A percentile compares a stretch with the other conserved stretches of the same genome.
These are phyloP conservation scores for Tripterygium wilfordii DNA, from an alignment of 177 flowering plant species.

Conservation along the genomic window DNA sequence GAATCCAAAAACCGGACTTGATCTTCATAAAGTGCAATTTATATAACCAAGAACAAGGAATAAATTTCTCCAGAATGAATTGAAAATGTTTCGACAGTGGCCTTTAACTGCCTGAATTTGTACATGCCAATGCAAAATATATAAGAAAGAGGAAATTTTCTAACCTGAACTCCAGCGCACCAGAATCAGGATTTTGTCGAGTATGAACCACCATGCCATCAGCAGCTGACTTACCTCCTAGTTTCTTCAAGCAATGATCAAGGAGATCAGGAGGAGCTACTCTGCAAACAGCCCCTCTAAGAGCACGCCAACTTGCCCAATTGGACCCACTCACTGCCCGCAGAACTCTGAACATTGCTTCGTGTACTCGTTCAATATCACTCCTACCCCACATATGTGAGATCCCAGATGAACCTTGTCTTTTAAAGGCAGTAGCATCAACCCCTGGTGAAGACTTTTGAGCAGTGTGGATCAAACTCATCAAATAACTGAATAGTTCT, in stretches of 20 bases:
- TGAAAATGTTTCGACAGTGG: too few species aligned
- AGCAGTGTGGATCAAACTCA: slow-evolving; percentile 34
- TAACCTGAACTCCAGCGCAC: slow-evolving; percentile 46
- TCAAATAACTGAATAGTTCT: slow-evolving; percentile 57
- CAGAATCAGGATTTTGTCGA: slow-evolving; percentile 40
- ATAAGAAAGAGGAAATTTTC: too few species aligned
- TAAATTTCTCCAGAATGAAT: too few species aligned
- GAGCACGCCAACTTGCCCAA: slow-evolving; percentile 72
- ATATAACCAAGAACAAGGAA: too few species aligned
- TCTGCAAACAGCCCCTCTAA: slow-evolving; percentile 55
- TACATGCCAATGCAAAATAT: too few species aligned
- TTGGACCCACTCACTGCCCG: slow-evolving; percentile 37
- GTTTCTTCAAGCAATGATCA: slow-evolving; percentile 67
- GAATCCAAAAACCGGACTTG: too few species aligned
- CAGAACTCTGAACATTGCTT: slow-evolving; percentile 62
- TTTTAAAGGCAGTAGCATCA: slow-evolving; percentile 12
- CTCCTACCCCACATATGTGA: slow-evolving; percentile 46
- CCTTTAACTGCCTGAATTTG: too few species aligned
- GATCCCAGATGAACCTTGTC: background rate
- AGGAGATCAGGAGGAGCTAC: slow-evolving; percentile 58
- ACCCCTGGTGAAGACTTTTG: slow-evolving; percentile 16
- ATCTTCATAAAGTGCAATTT: too few species aligned
- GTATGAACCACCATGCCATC: slow-evolving; percentile 42
- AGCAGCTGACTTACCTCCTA: slow-evolving; percentile 41
- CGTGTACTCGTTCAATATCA: slow-evolving; percentile 56